A percentile compares a stretch with the other conserved stretches of the same genome.
Conservation (phyloP, 331 rosid species). For the Cucumis variabilis region DNA sequence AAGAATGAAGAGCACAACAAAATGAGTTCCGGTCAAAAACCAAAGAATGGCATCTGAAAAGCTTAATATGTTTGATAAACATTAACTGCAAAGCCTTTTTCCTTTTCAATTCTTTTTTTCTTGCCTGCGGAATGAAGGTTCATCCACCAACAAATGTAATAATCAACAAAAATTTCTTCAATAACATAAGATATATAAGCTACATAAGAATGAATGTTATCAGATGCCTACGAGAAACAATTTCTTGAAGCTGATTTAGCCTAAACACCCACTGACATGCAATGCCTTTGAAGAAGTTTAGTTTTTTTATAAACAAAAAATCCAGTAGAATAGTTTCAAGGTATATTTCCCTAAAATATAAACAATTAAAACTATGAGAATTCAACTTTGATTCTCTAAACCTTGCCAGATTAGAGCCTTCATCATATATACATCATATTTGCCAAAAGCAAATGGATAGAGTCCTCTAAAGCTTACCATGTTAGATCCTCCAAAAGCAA, state of each 20-base stretch:
- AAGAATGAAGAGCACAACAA: background rate
- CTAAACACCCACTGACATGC: background rate
- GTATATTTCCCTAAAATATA: background rate
- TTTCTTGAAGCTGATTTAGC: background rate
- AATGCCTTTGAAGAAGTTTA: background rate
- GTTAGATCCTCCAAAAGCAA: too few relatives aligned
- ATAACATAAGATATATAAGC: background rate
- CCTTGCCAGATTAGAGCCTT: too few relatives aligned
- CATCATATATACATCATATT: too few relatives aligned
- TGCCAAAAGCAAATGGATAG: too few relatives aligned
- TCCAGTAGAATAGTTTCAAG: background rate
- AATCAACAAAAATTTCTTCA: background rate
- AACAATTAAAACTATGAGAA: too few relatives aligned
- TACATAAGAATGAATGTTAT: background rate
- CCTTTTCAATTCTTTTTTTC: conserved; percentile 95
- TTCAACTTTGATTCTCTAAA: too few relatives aligned
- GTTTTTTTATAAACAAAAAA: background rate
- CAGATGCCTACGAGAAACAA: background rate
- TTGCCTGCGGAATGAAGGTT: conserved; percentile 62
- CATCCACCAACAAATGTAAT: background rate
- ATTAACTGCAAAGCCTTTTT: too few relatives aligned
- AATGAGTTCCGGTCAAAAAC: background rate
- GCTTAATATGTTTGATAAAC: background rate
- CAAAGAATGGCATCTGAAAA: background rate
- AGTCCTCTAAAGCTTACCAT: too few relatives aligned